A percentile compares a stretch with the other conserved stretches of the same genome.
These are phyloP conservation scores for Acer yangbiense DNA, from an alignment of 345 rosid species.

Conservation along the genomic window DNA sequence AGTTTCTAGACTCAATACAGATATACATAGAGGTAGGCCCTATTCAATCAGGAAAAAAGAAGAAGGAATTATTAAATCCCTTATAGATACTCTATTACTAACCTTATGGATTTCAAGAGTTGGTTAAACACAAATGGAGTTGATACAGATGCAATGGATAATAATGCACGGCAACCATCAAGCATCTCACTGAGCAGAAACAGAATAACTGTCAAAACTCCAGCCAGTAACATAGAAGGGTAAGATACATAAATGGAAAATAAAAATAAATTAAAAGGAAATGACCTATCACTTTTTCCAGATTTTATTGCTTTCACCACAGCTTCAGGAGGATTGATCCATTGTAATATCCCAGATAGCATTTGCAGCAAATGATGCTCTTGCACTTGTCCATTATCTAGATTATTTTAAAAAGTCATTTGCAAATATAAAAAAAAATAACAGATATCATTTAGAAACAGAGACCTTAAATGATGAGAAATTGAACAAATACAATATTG, in stretches of 20 bases:
- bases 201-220: slow-evolving; percentile 26
- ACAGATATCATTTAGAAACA: slow-evolving; percentile 10
- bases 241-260: slow-evolving; percentile 27
- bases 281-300: slow-evolving; percentile 91
- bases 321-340: slow-evolving; percentile 91
- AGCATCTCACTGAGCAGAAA: slow-evolving; percentile 80
- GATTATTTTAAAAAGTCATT: slow-evolving; percentile 42
- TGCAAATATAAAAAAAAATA: slow-evolving; percentile 13
- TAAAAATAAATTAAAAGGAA: slow-evolving; percentile 20
- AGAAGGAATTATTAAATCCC: slow-evolving; percentile 5
- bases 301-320: slow-evolving; percentile 76
- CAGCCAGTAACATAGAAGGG: slow-evolving; percentile 20
- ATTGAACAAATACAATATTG: neutral
- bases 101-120: slow-evolving; percentile 87
- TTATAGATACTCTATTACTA: slow-evolving; percentile 22
- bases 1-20: slow-evolving; percentile 5
- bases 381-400: slow-evolving; percentile 71
- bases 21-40: neutral
- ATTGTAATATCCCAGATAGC: slow-evolving; percentile 78
- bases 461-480: slow-evolving; percentile 13
- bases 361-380: slow-evolving; percentile 84
- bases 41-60: neutral
- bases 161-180: slow-evolving; percentile 95
- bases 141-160: slow-evolving; percentile 80
- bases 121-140: slow-evolving; percentile 67